Base-by-base conservation (phyloP, 768 basidiomycete genomes). In the Termitomyces bulborhizus region DNA sequence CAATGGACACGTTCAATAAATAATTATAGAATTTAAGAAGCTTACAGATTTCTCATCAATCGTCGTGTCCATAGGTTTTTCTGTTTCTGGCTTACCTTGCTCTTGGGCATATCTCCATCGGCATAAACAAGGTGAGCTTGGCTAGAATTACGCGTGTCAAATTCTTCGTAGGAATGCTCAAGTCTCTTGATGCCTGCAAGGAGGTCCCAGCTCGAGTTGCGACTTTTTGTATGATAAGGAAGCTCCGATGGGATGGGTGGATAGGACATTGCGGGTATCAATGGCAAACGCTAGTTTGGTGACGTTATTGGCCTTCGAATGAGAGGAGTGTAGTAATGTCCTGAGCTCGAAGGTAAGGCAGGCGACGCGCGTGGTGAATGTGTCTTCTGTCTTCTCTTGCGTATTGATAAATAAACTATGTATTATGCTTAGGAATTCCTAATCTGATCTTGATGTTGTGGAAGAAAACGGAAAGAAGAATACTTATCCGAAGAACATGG, bases 1-100 rank as follows among this genome's bases (percentile, higher is more conserved):
- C 75, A 65, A 92, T 85, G 2, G 88, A 89, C 18, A 81, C 80
- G 63, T 85, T 86, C 50, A 92, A 64, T 8, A 92, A 76, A 68
- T 86, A 92, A 59, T 85, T 74, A 70, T 91, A 92, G 4, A 86
- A 66, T 61, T 76, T 80, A 0, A 79, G 71, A 41, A 86, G 66
- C 86, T 89, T 57, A 47, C 21, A 31, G 41, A 50, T 36, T 39
- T 39, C 36, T 37, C 47, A 36, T 26, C 27, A 46, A 43, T 42
- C 2, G 1, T 16, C 15, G 6, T 15, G 31, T 41, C 16, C 34
- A 27, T 34, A 29, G 21, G 37, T 31, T n/a, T 15, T 21, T 34
- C 32, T 49, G 32, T 66, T 42, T 21, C 21, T 21, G 21, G 21
- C 21, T 21, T 61, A 80, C 85, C 66, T 73, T 77, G 62, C 77